Evolutionary conservation across 768 basidiomycete species (phyloP), one percentile per base, ranked within the genome.

Genomic region (Rhodocollybia butyracea): DNA sequence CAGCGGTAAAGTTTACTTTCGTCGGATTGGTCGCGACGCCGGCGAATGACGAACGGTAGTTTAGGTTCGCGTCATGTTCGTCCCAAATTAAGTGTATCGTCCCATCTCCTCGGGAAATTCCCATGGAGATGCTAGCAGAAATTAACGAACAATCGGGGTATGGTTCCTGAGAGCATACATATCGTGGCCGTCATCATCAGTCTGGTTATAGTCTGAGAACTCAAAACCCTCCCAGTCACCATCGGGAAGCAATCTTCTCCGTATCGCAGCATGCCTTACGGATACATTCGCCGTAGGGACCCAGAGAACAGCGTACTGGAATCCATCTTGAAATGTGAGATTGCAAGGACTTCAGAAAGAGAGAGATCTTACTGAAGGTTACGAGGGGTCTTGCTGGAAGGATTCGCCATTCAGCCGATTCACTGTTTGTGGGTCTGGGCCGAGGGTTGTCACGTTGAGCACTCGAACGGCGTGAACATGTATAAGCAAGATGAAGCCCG

Each of bases 361-460:
- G n/a, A n/a, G n/a, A n/a, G n/a, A n/a, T n/a, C n/a, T n/a, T n/a
- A n/a, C n/a, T 66, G 60, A 70, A 71, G 0, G 70, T 69, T 4
- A 63, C 64, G 2, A 71, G 46, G 1, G 61, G 50, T 74, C 70
- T 54, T 72, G 70, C 54, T 73, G 70, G 50, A 70, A 73, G 12
- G 71, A 69, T 57, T 73, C 71, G 2, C 70, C 72, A 36, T 72
- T 72, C 27, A 73, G 61, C 22, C 68, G 54, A 51, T 74, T 71
- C 3, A 67, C 65, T 2, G 71, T 72, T 51, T 63, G 64, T 4
- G 73, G 70, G 58, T 72, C 70, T 7, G 57, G 57, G 8, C 69
- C 68, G 7, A 71, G 61, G 1, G 63, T 61, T 7, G 66, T 66
- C n/a, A 58, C 31, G 22, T 46, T 54, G 15, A 54, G 42, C n/a